Percentiles rank a stretch among this genome's conserved stretches.
Conservation (phyloP, 305 asterid species). For the Fraxinus albicans region DNA sequence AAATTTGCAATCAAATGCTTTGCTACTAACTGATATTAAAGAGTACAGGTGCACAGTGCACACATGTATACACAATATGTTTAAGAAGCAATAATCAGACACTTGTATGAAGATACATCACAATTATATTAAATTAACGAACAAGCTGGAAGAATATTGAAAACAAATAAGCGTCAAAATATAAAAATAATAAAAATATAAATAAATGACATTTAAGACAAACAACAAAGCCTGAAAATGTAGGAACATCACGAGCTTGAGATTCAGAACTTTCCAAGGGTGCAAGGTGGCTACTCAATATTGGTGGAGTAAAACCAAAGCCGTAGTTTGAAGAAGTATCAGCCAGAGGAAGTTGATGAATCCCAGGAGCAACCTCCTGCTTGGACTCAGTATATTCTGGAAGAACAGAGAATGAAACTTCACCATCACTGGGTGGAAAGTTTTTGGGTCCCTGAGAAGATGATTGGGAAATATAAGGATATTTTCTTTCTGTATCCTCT, state of each 20-base stretch:
- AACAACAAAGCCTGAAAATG: conserved; percentile 64
- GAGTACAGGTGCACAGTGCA: background rate
- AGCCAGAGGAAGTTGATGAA: conserved; percentile 50
- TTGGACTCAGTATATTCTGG: conserved; percentile 53
- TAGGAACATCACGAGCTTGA: conserved; percentile 73
- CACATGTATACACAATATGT: background rate
- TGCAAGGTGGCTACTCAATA: conserved; percentile 54
- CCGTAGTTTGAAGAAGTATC: conserved; percentile 61
- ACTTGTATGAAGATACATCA: background rate
- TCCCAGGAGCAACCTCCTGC: conserved; percentile 56
- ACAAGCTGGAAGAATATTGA: background rate
- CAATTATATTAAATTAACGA: background rate
- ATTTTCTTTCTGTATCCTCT: conserved; percentile 48
- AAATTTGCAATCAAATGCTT: conserved; percentile 16
- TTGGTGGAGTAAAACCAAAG: conserved; percentile 66
- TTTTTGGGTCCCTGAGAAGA: conserved; percentile 48
- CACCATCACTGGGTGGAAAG: conserved; percentile 46
- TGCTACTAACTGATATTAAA: background rate
- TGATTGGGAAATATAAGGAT: conserved; percentile 49
- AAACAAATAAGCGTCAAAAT: conserved; percentile 10
- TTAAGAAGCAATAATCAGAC: conserved; percentile 20
- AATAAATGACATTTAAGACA: conserved; percentile 32
- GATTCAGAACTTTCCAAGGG: conserved; percentile 68
- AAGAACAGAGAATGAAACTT: conserved; percentile 45
- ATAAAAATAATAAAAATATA: conserved; percentile 15